phyloP scores from a whole-genome alignment of 2,329 filamentous ascomycete genomes.

The Phialophora macrospora region DNA sequence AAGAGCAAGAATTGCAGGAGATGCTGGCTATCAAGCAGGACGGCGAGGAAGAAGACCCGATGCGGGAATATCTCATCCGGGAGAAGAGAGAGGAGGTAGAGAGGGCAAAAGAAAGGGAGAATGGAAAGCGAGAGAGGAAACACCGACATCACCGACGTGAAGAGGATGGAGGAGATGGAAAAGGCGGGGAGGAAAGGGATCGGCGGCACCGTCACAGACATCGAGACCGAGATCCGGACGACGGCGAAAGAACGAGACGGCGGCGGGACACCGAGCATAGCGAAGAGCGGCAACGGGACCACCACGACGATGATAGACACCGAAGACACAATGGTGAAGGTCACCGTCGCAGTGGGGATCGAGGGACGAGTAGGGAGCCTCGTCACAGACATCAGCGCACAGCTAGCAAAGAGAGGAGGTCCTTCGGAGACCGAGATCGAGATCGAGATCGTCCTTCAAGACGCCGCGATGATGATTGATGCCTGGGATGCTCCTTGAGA shows the following conservation, averaged over 20 bases:
- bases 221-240: slow-evolving; percentile 6
- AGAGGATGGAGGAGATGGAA: slow-evolving; percentile 13
- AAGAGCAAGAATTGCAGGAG: slow-evolving; percentile 78
- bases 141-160: slow-evolving; percentile 46
- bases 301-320: slow-evolving; percentile 13
- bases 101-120: slow-evolving; percentile 64
- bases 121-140: slow-evolving; percentile 56
- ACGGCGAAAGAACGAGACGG: slow-evolving; percentile 5
- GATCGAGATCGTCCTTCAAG: slow-evolving; percentile 11
- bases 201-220: slow-evolving; percentile 21
- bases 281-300: not conserved
- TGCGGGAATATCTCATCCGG: slow-evolving; percentile 88
- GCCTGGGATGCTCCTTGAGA: not conserved
- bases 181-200: slow-evolving; percentile 5
- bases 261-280: not conserved
- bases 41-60: slow-evolving; percentile 94
- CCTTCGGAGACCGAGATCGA: slow-evolving; percentile 12
- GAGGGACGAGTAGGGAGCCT: slow-evolving; percentile 5
- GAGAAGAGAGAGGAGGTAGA: slow-evolving; percentile 90
- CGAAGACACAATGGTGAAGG: slow-evolving; percentile 5
- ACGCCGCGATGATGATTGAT: slow-evolving; percentile 20
- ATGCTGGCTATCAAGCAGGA: slow-evolving; percentile 65
- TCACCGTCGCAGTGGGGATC: slow-evolving; percentile 3
- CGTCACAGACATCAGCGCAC: slow-evolving; percentile 26
- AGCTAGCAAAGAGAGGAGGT: slow-evolving; percentile 40